These are phyloP conservation scores for Leccinellum luteum DNA, from an alignment of 768 basidiomycete species.

Conservation along the genomic window DNA sequence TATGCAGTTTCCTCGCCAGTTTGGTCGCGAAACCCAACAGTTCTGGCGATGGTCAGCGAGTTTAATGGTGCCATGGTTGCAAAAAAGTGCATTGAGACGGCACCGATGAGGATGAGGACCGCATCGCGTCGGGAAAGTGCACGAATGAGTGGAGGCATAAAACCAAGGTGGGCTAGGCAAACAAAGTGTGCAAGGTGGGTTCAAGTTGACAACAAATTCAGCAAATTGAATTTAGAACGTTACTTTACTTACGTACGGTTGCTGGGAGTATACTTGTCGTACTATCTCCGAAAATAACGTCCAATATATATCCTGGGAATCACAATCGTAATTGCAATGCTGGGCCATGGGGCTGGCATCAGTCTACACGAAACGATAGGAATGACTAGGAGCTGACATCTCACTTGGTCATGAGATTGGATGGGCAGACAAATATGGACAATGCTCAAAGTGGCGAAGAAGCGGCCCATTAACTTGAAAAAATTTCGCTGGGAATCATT, in stretches of 20 bases:
- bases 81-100: conserved; percentile 53
- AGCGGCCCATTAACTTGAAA: neutral
- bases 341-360: neutral
- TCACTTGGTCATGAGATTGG: neutral
- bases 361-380: neutral
- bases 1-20: neutral
- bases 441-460: neutral
- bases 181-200: neutral
- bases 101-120: conserved; percentile 57
- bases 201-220: neutral
- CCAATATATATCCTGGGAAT: neutral
- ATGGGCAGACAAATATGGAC: neutral
- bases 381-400: neutral
- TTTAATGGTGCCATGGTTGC: conserved; percentile 36
- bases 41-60: conserved; percentile 33
- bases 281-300: conserved; percentile 2
- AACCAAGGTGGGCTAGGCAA: neutral
- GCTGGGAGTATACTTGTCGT: neutral
- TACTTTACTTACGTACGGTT: neutral
- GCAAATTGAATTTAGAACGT: neutral
- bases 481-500: neutral
- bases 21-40: conserved; percentile 17
- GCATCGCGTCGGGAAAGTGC: conserved; percentile 54
- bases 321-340: neutral
- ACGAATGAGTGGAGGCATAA: conserved; percentile 39